Base-by-base conservation (phyloP, 2,329 filamentous ascomycete genomes). In the Paecilomyces dactylethromorphus region DNA sequence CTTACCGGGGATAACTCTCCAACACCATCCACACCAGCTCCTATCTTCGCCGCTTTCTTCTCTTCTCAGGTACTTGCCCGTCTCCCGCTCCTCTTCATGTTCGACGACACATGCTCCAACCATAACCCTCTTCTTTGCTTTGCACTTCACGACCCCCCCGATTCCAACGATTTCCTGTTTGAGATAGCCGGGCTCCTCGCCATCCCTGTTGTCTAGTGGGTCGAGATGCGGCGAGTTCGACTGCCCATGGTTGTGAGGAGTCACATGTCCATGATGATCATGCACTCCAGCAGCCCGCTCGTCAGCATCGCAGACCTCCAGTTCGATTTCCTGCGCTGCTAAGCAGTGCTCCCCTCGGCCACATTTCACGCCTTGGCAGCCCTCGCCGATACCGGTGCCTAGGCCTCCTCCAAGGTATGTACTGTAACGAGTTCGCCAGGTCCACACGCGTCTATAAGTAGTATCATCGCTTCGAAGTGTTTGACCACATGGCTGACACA, bases 21-120 rank as follows among this genome's bases (percentile, higher is more conserved):
- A 85, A 72, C 93, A 97, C 92, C 93, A 97, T 0, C 89, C 91
- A 73, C 92, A 97, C 91, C 91, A 96, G 70, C 89, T 92, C 61
- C 92, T 82, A 58, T 86, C 80, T 54, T 76, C 74, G 0, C 90
- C 90, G 13, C 79, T 79, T 57, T 87, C 82, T 74, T 97, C 93
- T 24, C 88, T 79, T 15, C 81, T 81, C 26, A 97, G 78, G 64
- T 89, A 88, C 59, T 82, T 81, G 3, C 85, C 85, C 7, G 82
- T 81, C 35, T 82, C 82, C 58, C 84, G 82, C 74, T 95, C 91
- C 69, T 93, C 91, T 63, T 90, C 89, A 77, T 87, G 92, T 71
- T 96, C 91, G 62, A 89, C 88, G 12, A 97, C 93, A 62, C 88
- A 91, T 3, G 88, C 89, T 0, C 92, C 93, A 0, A 97, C 87